phyloP scores from a whole-genome alignment of 139 green algal species.

The Chlorella sp. region DNA sequence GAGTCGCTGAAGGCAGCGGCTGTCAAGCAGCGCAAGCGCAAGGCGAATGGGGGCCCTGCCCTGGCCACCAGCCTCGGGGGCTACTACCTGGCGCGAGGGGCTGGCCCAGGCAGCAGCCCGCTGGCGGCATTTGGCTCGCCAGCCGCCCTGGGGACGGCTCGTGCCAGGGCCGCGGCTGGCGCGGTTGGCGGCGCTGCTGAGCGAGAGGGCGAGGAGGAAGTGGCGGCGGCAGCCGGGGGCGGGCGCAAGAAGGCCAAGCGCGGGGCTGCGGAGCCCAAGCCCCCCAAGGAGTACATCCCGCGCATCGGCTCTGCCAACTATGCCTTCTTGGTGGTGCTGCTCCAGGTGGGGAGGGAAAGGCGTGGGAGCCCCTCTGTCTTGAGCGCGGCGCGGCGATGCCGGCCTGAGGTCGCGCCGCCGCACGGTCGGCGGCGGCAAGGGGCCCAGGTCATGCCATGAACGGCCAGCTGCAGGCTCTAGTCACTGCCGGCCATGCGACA shows the following conservation, averaged over 20 bases:
- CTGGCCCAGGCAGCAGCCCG: background rate
- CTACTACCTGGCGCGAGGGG: too few relatives aligned
- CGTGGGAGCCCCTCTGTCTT: too few relatives aligned
- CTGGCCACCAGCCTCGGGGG: too few relatives aligned
- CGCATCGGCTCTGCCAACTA: constrained; percentile 65
- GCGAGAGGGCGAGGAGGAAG: background rate
- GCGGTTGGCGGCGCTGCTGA: background rate
- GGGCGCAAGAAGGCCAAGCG: background rate
- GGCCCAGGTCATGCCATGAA: too few relatives aligned
- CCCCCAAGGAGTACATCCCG: constrained; percentile 62
- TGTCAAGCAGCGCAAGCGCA: constrained; percentile 22
- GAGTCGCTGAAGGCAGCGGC: background rate
- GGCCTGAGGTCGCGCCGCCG: too few relatives aligned
- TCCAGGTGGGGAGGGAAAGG: constrained; percentile 7
- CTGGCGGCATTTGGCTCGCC: background rate
- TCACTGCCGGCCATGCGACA: too few relatives aligned
- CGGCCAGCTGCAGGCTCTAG: too few relatives aligned
- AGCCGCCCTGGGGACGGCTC: background rate
- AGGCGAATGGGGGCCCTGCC: too few relatives aligned
- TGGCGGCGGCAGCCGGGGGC: too few relatives aligned
- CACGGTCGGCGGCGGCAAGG: too few relatives aligned
- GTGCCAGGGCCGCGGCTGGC: background rate
- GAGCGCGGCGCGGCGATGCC: too few relatives aligned
- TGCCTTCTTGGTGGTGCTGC: constrained; percentile 69
- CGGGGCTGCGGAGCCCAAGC: background rate